Evolutionary conservation across 495 filamentous ascomycete genomes (phyloP).

Genomic region (Aspergillus panamensis): DNA sequence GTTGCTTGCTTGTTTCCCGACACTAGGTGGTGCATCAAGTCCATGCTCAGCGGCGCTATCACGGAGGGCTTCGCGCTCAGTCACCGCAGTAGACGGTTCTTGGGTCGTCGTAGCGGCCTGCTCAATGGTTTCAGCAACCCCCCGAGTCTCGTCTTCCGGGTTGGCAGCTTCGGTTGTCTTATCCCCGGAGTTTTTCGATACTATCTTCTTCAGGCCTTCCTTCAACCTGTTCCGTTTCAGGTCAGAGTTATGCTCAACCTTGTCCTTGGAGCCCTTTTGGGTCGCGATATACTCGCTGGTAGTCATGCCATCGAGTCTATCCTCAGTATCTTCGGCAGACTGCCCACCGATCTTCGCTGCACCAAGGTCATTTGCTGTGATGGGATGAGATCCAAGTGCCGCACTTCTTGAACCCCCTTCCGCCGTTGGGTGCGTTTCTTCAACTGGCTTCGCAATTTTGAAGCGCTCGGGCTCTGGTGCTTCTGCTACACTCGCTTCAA

Average conservation of each 20-base stretch:
- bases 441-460: conserved; percentile 3
- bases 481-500: not conserved
- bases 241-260: conserved; percentile 23
- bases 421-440: conserved; percentile 10
- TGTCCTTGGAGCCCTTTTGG: conserved; percentile 20
- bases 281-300: conserved; percentile 15
- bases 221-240: conserved; percentile 18
- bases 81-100: not conserved
- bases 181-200: conserved; percentile 22
- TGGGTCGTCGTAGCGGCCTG: conserved; percentile 8
- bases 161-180: conserved; percentile 24
- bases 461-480: conserved; percentile 15
- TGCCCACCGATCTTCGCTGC: conserved; percentile 16
- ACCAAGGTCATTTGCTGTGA: conserved; percentile 24
- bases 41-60: conserved; percentile 49
- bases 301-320: conserved; percentile 14
- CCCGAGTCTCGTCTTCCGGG: conserved; percentile 6
- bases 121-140: conserved; percentile 23
- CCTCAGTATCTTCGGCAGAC: conserved; percentile 15
- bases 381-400: conserved; percentile 36
- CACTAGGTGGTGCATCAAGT: conserved; percentile 37
- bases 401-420: conserved; percentile 22
- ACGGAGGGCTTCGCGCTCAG: conserved; percentile 41
- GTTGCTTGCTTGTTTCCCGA: conserved; percentile 30
- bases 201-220: conserved; percentile 26